Percentiles rank a stretch among this genome's conserved stretches.
Evolutionary conservation across 164 flowering plant species (phyloP).

Genomic region (Liquidambar formosana): DNA sequence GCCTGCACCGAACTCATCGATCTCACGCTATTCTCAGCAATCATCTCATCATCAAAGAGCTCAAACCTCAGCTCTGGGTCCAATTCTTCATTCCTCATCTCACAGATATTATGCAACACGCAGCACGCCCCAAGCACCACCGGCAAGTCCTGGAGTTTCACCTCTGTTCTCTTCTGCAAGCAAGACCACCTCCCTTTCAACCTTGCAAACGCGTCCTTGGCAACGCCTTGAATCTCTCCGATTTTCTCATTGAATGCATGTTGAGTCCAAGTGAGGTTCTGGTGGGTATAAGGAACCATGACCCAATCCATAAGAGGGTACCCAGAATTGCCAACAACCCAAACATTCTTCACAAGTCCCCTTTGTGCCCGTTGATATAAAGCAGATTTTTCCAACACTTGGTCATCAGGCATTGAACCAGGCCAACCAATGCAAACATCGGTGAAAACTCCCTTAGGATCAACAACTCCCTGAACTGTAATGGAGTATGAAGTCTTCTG

Average conservation of each 20-base stretch:
- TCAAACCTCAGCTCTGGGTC: slow-evolving; percentile 48
- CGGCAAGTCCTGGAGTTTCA: slow-evolving; percentile 79
- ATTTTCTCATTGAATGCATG: slow-evolving; percentile 73
- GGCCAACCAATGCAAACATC: slow-evolving; percentile 89
- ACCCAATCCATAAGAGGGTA: slow-evolving; percentile 74
- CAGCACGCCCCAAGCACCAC: slow-evolving; percentile 84
- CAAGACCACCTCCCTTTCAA: slow-evolving; percentile 80
- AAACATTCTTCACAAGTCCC: slow-evolving; percentile 49
- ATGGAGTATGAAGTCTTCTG: slow-evolving; percentile 86
- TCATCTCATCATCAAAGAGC: slow-evolving; percentile 61
- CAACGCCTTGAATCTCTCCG: slow-evolving; percentile 40
- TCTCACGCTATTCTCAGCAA: slow-evolving; percentile 46
- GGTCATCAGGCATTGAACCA: slow-evolving; percentile 73
- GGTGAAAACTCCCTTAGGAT: slow-evolving; percentile 60
- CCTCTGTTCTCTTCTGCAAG: slow-evolving; percentile 82
- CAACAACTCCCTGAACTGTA: slow-evolving; percentile 79
- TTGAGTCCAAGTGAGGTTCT: slow-evolving; percentile 77
- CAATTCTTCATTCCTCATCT: slow-evolving; percentile 56
- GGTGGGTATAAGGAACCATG: slow-evolving; percentile 66
- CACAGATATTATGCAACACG: slow-evolving; percentile 80
- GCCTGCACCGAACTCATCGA: slow-evolving; percentile 44
- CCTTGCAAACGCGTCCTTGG: slow-evolving; percentile 57
- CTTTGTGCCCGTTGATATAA: slow-evolving; percentile 48
- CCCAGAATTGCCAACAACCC: slow-evolving; percentile 63
- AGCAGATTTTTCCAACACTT: slow-evolving; percentile 64